phyloP scores from a whole-genome alignment of 208 protist genomes.

The Blastocrithidia nonstop region DNA sequence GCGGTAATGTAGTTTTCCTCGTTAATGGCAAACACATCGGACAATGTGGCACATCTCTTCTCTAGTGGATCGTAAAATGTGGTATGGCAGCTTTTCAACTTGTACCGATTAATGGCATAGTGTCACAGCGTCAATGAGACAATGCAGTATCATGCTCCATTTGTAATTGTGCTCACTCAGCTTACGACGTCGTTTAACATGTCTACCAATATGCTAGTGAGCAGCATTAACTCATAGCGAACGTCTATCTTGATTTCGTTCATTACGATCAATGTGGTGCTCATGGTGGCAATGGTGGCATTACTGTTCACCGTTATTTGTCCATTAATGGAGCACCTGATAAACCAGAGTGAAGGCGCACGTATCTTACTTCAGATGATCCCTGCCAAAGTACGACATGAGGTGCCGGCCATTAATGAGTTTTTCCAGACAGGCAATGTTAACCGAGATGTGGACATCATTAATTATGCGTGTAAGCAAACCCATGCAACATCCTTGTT shows the following conservation, averaged over 20 bases:
- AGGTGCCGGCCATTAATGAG: constrained; percentile 10
- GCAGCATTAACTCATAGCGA: neutral
- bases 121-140: neutral
- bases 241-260: neutral
- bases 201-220: neutral
- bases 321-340: neutral
- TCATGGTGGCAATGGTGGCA: neutral
- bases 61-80: neutral
- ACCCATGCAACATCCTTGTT: neutral
- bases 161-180: neutral
- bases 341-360: constrained; percentile 9
- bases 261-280: neutral
- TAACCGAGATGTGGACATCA: constrained; percentile 6
- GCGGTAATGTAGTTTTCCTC: neutral
- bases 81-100: neutral
- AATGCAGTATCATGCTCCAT: neutral
- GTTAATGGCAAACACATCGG: neutral
- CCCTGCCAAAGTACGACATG: constrained; percentile 4
- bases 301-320: neutral
- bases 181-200: neutral
- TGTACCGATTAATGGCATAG: neutral
- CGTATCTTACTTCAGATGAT: constrained; percentile 17
- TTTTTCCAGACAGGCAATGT: constrained; percentile 11
- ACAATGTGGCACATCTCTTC: neutral
- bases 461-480: constrained; percentile 3